These are phyloP conservation scores for Linaria vulgaris DNA, from an alignment of 257 asterid species.

Conservation along the genomic window DNA sequence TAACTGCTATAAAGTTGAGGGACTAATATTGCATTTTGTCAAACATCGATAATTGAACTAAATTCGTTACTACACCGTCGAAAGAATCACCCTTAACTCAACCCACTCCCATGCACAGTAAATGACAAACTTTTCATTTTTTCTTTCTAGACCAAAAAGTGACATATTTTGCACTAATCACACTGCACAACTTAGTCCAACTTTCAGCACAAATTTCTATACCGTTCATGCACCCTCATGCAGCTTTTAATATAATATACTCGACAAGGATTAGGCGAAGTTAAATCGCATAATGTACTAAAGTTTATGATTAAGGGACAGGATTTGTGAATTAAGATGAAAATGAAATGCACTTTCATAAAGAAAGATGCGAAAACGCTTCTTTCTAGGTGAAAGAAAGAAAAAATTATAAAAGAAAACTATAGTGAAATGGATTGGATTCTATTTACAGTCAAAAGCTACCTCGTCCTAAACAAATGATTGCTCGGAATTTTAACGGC, in stretches of 20 bases:
- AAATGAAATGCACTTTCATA: background rate
- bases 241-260: background rate
- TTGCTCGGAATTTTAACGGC: background rate
- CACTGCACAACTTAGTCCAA: background rate
- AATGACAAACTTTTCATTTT: background rate
- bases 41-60: background rate
- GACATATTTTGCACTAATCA: background rate
- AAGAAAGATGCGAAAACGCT: background rate
- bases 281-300: background rate
- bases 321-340: conserved; percentile 1
- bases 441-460: background rate
- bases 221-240: background rate
- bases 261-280: background rate
- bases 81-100: background rate
- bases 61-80: background rate
- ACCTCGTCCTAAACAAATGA: background rate
- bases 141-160: background rate
- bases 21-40: too few species aligned
- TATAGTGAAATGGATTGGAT: background rate
- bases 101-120: background rate
- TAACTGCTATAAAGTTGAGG: too few species aligned
- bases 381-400: background rate
- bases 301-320: background rate
- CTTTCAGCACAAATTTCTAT: background rate
- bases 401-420: background rate